Evolutionary conservation across 2,329 filamentous ascomycete species (phyloP).

Genomic region (Apiospora koreana): DNA sequence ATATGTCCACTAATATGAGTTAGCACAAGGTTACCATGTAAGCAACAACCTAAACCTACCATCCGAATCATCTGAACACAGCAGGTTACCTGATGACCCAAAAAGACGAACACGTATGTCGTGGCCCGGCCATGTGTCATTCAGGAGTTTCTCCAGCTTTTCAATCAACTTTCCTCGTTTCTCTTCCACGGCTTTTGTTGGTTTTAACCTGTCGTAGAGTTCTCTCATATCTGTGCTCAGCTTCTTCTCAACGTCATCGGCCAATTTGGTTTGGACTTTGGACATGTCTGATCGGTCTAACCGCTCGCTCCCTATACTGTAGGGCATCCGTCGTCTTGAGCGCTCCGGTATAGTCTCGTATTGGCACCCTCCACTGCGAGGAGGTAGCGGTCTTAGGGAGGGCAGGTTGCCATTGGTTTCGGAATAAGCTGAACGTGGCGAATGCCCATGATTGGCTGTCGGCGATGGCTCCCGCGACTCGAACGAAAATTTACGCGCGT

Average conservation of each 20-base stretch:
- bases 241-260: slow-evolving; percentile 71
- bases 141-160: slow-evolving; percentile 87
- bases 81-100: slow-evolving; percentile 93
- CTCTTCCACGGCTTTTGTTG: slow-evolving; percentile 75
- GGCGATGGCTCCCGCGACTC: slow-evolving; percentile 81
- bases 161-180: slow-evolving; percentile 75
- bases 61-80: slow-evolving; percentile 95
- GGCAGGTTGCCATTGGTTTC: slow-evolving; percentile 78
- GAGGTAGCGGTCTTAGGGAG: slow-evolving; percentile 65
- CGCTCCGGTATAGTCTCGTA: slow-evolving; percentile 86
- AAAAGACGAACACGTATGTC: slow-evolving; percentile 91
- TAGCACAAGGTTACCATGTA: not conserved
- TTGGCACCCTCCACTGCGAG: slow-evolving; percentile 67
- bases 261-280: slow-evolving; percentile 71
- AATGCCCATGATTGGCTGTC: slow-evolving; percentile 73
- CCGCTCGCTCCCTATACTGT: slow-evolving; percentile 80
- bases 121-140: slow-evolving; percentile 87
- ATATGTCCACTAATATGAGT: slow-evolving; percentile 77
- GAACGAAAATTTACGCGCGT: slow-evolving; percentile 79
- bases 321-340: slow-evolving; percentile 85
- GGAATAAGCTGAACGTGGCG: slow-evolving; percentile 86
- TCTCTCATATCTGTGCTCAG: slow-evolving; percentile 82
- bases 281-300: slow-evolving; percentile 71
- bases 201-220: slow-evolving; percentile 82
- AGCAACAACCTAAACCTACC: slow-evolving; percentile 56